Evolutionary conservation across 768 basidiomycete genomes (phyloP), one percentile per base, ranked within the genome.

Genomic region (Jaapia argillacea): DNA sequence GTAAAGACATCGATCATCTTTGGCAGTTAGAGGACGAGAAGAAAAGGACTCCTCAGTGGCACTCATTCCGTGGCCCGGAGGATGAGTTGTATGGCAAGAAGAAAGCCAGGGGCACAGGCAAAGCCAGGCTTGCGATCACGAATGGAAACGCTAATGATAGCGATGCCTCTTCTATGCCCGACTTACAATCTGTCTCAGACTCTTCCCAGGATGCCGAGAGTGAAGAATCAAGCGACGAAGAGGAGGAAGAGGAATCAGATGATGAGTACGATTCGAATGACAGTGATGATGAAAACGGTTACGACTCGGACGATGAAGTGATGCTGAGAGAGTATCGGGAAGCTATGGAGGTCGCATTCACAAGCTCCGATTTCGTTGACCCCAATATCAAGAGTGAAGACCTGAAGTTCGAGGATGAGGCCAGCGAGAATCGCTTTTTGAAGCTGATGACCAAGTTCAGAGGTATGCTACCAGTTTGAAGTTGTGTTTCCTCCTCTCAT

Each of bases 381-480:
- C 65, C 66, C 24, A 66, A 62, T 44, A 58, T 59, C 12, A 55
- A 58, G 13, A 64, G 66, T 5, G 55, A 61, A 2, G 64, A 71
- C 38, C 56, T 66, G 31, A 57, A 66, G 10, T 49, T 68, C 4
- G 58, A 61, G 12, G 74, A 78, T 20, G 70, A 74, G 42, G 66
- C 70, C 42, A 80, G 79, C 54, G 74, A 70, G 16, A 91, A 90
- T 54, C 83, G 85, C 0, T 88, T 91, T 58, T 58, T 89, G 52
- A 87, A 80, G 56, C 59, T 88, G 26, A 64, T 91, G 49, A 79
- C 80, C 26, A 80, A 82, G 12, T 57, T 90, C 45, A 71, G 80
- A 74, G 87, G 86, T 79, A 43, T 26, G 61, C 2, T 13, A n/a
- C n/a, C n/a, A n/a, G n/a, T n/a, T 16, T 33, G 24, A 24, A 3